Evolutionary conservation across 192 early-diverging fungal species (phyloP).

Genomic region (Entrophospora sp.): DNA sequence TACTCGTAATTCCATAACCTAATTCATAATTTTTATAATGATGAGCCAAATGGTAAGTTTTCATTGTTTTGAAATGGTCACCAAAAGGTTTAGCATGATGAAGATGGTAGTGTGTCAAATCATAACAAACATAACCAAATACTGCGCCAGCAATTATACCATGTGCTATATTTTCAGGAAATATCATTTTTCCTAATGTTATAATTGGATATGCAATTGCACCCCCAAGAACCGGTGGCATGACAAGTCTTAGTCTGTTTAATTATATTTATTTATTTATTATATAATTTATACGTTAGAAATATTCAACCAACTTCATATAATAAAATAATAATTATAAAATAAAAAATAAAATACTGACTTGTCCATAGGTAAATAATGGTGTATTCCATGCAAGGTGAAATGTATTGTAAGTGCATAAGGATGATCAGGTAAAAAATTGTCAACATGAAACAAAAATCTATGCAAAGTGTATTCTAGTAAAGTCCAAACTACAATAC

Average conservation of each 20-base stretch:
- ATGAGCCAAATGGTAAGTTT: slow-evolving; percentile 90
- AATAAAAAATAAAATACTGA: slow-evolving; percentile 24
- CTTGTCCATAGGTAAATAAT: slow-evolving; percentile 94
- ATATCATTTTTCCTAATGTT: slow-evolving; percentile 40
- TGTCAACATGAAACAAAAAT: slow-evolving; percentile 90
- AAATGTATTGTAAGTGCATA: slow-evolving; percentile 74
- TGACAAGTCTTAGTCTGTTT: slow-evolving; percentile 80
- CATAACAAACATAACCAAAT: slow-evolving; percentile 85
- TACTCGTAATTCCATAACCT: slow-evolving; percentile 86
- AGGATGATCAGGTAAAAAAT: slow-evolving; percentile 75
- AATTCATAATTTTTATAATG: slow-evolving; percentile 87
- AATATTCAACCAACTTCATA: too few relatives aligned
- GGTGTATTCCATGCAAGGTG: slow-evolving; percentile 89
- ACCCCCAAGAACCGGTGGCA: slow-evolving; percentile 81
- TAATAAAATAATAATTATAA: neutral
- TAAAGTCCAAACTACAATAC: slow-evolving; percentile 75
- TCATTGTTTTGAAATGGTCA: slow-evolving; percentile 74
- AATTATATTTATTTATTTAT: neutral
- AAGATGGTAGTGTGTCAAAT: slow-evolving; percentile 88
- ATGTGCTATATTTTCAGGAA: slow-evolving; percentile 55
- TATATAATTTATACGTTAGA: too few relatives aligned
- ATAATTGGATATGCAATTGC: slow-evolving; percentile 58
- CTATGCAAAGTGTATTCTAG: slow-evolving; percentile 88
- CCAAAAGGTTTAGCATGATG: slow-evolving; percentile 78
- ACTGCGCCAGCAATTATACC: slow-evolving; percentile 66